A percentile compares a stretch with the other conserved stretches of the same genome.
Evolutionary conservation across 805 yeast species (phyloP).

Genomic region (Candida dajiaensis): DNA sequence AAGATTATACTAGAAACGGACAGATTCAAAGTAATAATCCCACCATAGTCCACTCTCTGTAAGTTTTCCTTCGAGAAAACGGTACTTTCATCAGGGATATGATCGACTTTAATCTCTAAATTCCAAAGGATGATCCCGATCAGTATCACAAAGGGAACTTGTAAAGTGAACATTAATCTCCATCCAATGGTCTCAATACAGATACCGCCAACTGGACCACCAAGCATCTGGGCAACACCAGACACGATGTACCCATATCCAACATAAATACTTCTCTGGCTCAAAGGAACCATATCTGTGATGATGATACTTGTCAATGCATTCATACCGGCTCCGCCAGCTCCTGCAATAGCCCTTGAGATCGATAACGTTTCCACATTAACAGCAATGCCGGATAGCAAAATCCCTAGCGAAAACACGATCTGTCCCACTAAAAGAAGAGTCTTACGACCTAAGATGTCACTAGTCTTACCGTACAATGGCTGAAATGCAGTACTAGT

Average conservation of each 20-base stretch:
- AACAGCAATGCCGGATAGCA: slow-evolving; percentile 35
- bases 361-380: slow-evolving; percentile 40
- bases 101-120: slow-evolving; percentile 27
- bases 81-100: slow-evolving; percentile 21
- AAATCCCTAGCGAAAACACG: slow-evolving; percentile 40
- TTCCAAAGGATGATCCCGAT: slow-evolving; percentile 22
- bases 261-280: slow-evolving; percentile 47
- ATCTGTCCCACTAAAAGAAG: slow-evolving; percentile 38
- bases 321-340: slow-evolving; percentile 53
- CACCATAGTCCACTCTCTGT: slow-evolving; percentile 34
- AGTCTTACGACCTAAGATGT: slow-evolving; percentile 51
- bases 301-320: slow-evolving; percentile 46
- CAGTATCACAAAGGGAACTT: slow-evolving; percentile 31
- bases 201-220: slow-evolving; percentile 39
- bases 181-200: slow-evolving; percentile 35
- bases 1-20: slow-evolving; percentile 30
- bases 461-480: slow-evolving; percentile 63
- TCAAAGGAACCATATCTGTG: slow-evolving; percentile 49
- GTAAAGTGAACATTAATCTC: slow-evolving; percentile 39
- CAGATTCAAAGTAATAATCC: slow-evolving; percentile 31
- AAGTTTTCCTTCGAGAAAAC: slow-evolving; percentile 29
- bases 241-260: slow-evolving; percentile 40
- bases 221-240: slow-evolving; percentile 35
- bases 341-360: slow-evolving; percentile 51
- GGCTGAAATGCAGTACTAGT: slow-evolving; percentile 75